Evolutionary conservation across 2,329 filamentous ascomycete species (phyloP).

Genomic region (Ascochyta pisi): DNA sequence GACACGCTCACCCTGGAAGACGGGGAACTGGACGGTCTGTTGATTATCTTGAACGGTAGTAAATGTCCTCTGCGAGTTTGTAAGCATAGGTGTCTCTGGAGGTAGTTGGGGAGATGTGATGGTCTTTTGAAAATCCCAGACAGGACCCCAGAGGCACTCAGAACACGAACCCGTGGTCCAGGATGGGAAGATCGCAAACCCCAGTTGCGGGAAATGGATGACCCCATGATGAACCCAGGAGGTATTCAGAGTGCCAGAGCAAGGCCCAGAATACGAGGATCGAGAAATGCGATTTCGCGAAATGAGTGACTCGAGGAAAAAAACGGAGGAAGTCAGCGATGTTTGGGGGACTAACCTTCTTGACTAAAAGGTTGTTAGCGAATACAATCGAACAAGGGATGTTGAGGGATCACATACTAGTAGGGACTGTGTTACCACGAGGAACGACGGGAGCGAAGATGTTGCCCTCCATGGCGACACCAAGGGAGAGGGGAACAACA

Average conservation of each 20-base stretch:
- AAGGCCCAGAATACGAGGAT: not conserved
- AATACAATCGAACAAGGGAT: not conserved
- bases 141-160: not conserved
- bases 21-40: conserved; percentile 87
- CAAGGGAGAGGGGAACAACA: conserved; percentile 93
- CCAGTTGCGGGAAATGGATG: not conserved
- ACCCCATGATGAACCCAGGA: not conserved
- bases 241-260: not conserved
- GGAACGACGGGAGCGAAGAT: conserved; percentile 95
- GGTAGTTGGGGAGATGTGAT: not conserved
- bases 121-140: not conserved
- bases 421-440: conserved; percentile 66
- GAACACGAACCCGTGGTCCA: not conserved
- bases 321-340: not conserved
- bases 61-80: conserved; percentile 65
- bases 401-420: conserved; percentile 36
- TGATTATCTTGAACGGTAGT: conserved; percentile 73
- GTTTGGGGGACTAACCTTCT: not conserved
- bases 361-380: not conserved
- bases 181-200: not conserved
- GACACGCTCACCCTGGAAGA: conserved; percentile 94
- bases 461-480: conserved; percentile 99
- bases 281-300: not conserved
- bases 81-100: not conserved
- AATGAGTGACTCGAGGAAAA: not conserved